A percentile compares a stretch with the other conserved stretches of the same genome.
Conservation (phyloP, 2,329 filamentous ascomycete species). For the Cercospora sp. region DNA sequence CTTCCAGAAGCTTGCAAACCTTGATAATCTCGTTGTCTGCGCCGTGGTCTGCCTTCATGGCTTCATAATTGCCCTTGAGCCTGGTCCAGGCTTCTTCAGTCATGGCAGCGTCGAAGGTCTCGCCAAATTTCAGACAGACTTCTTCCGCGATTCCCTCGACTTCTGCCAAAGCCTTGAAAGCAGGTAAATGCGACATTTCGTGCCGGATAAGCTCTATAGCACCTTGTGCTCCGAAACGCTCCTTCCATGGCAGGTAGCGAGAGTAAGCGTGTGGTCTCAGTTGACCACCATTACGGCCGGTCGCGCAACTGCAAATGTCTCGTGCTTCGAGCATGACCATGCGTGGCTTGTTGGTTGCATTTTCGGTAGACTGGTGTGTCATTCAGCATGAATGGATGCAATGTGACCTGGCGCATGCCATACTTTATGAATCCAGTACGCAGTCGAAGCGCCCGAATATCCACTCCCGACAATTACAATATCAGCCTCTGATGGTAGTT, state of each 20-base stretch:
- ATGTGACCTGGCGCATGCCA: neutral
- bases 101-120: constrained; percentile 41
- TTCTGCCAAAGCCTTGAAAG: constrained; percentile 25
- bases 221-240: constrained; percentile 33
- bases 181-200: constrained; percentile 33
- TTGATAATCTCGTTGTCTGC: constrained; percentile 35
- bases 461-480: constrained; percentile 56
- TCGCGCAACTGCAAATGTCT: constrained; percentile 26
- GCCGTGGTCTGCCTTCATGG: constrained; percentile 35
- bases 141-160: constrained; percentile 34
- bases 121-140: constrained; percentile 35
- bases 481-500: constrained; percentile 42
- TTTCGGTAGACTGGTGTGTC: constrained; percentile 19
- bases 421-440: constrained; percentile 37
- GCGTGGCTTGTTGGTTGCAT: constrained; percentile 16
- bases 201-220: constrained; percentile 36
- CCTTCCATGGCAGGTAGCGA: constrained; percentile 36
- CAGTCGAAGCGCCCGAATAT: constrained; percentile 41
- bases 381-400: neutral
- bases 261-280: constrained; percentile 36
- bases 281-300: constrained; percentile 30
- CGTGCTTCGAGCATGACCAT: constrained; percentile 28
- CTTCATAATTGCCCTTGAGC: constrained; percentile 34
- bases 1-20: constrained; percentile 27
- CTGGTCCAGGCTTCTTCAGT: constrained; percentile 36